These are phyloP conservation scores for Aspergillus thermomutatus DNA, from an alignment of 2,329 filamentous ascomycete species.

Conservation along the genomic window DNA sequence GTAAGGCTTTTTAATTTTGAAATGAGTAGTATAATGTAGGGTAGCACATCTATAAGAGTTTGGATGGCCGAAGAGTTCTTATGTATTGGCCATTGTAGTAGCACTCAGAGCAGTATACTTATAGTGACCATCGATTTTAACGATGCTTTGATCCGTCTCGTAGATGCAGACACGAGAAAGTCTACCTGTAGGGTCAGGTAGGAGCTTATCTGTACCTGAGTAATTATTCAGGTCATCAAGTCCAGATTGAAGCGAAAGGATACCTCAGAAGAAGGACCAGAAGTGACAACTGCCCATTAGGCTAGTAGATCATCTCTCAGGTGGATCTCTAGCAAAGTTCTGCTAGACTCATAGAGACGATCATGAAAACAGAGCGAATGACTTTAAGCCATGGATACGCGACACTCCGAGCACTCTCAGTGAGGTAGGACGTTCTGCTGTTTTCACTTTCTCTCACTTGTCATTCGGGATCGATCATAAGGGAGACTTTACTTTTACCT, in stretches of 20 bases:
- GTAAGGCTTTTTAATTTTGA: not conserved
- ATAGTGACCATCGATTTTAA: not conserved
- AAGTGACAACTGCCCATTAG: too few relatives aligned
- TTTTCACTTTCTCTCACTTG: not conserved
- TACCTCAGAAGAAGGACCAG: not conserved
- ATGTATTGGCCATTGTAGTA: too few relatives aligned
- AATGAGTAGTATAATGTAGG: not conserved
- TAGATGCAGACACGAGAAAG: not conserved
- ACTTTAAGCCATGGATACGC: not conserved
- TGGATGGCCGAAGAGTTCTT: not conserved
- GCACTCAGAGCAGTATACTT: too few relatives aligned
- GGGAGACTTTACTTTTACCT: not conserved
- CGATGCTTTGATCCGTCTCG: not conserved
- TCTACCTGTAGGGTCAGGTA: not conserved
- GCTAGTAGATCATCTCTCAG: too few relatives aligned
- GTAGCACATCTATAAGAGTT: not conserved
- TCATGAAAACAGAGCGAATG: not conserved
- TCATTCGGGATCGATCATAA: not conserved
- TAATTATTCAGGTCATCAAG: not conserved
- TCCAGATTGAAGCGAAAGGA: not conserved
- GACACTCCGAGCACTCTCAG: not conserved
- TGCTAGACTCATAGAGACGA: too few relatives aligned
- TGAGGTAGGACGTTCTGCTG: not conserved
- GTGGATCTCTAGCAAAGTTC: too few relatives aligned
- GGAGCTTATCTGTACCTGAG: not conserved